Base-by-base conservation (phyloP, 495 filamentous ascomycete species). In the Penicillium paxilli region DNA sequence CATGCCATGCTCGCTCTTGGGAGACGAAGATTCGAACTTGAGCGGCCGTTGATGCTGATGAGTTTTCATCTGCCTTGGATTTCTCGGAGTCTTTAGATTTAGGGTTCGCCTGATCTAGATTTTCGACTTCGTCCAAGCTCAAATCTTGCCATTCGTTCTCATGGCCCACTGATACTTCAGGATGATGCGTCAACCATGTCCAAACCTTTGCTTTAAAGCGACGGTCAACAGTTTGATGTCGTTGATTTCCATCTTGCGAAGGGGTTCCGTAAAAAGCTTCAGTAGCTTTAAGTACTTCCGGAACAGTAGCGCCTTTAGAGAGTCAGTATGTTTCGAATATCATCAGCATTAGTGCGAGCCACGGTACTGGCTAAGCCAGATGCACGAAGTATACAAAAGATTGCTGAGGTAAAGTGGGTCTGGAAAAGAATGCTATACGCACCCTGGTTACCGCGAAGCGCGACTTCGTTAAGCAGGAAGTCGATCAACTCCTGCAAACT, bases 401-500 rank as follows among this genome's bases (percentile, higher is more conserved):
- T 49, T 41, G 32, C 52, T 46, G 41, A 61, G 35, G 49, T 32
- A 44, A 60, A 63, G 62, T 63, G 64, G 64, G 62, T 65, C 62
- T 57, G 20, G 47, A 5, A 11, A 8, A 16, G 6, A 48, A 44
- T 55, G 49, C 55, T 59, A 58, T 46, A 81, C 88, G 72, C 69
- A 92, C 89, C 89, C 74, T 81, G 76, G 53, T 81, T 80, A 25
- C 89, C 89, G 47, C 73, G 75, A 37, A 86, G 74, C 30, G 88
- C 87, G 64, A 93, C 86, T 74, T 89, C 87, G 17, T 80, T 79
- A 41, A 93, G 70, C 44, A 92, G 70, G 63, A 82, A 84, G 57
- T 87, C 80, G 44, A 92, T 83, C 68, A 94, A 70, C 52, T 83
- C 83, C 67, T 91, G 87, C 49, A 89, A 71, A 54, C 82, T 81